phyloP scores from a whole-genome alignment of 2,329 filamentous ascomycete species.

The Sarocladium kiliense region DNA sequence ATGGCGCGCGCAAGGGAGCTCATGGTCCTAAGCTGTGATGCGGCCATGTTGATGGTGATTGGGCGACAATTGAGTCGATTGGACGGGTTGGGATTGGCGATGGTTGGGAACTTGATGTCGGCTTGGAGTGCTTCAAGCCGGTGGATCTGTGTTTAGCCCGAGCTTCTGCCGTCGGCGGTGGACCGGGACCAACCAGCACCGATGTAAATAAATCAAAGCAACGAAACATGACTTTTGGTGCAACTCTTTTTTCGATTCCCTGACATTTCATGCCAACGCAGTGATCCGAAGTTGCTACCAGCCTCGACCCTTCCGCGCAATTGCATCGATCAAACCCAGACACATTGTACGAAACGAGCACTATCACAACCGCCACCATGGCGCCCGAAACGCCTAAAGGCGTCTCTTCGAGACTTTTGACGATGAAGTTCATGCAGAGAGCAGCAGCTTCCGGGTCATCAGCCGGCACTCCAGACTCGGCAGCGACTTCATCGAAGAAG shows the following conservation, averaged over 20 bases:
- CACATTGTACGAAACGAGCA: background rate
- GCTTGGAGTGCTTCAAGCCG: background rate
- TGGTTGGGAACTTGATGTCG: conserved; percentile 1
- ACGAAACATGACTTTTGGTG: background rate
- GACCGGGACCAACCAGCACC: conserved; percentile 7
- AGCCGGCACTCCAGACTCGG: conserved; percentile 38
- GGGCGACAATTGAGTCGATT: conserved; percentile 3
- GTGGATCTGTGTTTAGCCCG: conserved; percentile 5
- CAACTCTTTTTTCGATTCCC: background rate
- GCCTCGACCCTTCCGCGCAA: too few species aligned
- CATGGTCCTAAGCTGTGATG: conserved; percentile 40
- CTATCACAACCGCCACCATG: conserved; percentile 22
- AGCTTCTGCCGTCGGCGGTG: conserved; percentile 5
- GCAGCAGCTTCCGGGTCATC: conserved; percentile 58
- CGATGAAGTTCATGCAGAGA: conserved; percentile 98
- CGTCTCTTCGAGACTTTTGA: conserved; percentile 83
- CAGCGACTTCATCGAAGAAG: conserved; percentile 56
- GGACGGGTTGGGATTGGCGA: background rate
- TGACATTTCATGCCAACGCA: too few species aligned
- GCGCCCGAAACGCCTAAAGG: conserved; percentile 52
- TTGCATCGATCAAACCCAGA: background rate
- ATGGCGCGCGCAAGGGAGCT: conserved; percentile 38
- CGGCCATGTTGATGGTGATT: conserved; percentile 28
- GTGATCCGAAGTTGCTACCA: too few species aligned
- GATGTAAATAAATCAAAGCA: conserved; percentile 5